A percentile compares a stretch with the other conserved stretches of the same genome.
Conservation (phyloP, 1,284 basidiomycete genomes). For the Rhodofomes roseus region DNA sequence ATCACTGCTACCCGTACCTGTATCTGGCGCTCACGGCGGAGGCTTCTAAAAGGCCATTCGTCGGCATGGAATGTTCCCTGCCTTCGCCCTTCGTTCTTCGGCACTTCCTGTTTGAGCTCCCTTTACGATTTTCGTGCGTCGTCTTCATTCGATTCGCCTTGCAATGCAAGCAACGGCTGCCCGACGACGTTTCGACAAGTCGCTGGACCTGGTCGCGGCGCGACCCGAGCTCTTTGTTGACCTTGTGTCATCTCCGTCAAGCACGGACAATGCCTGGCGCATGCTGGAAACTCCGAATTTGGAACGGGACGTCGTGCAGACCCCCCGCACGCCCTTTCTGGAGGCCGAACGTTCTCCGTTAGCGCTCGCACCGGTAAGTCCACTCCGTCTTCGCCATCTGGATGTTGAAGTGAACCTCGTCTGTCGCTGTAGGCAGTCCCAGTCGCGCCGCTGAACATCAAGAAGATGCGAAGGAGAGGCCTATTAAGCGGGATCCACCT, state of each 20-base stretch:
- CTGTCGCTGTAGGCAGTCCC: conserved; percentile 7
- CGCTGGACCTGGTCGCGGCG: conserved; percentile 30
- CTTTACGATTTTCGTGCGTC: conserved; percentile 11
- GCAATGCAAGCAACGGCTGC: conserved; percentile 20
- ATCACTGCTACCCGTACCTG: not conserved
- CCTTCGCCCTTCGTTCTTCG: conserved; percentile 8
- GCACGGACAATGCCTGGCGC: conserved; percentile 30
- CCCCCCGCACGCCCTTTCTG: not conserved
- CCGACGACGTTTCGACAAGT: conserved; percentile 25
- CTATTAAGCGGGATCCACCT: conserved; percentile 25
- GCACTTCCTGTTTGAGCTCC: conserved; percentile 5
- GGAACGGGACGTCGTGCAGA: conserved; percentile 12
- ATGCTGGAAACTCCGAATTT: conserved; percentile 23
- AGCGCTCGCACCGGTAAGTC: not conserved
- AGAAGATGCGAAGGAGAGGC: conserved; percentile 28
- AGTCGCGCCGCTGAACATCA: conserved; percentile 22
- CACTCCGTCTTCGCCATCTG: not conserved
- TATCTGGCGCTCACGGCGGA: not conserved
- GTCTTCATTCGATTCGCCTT: conserved; percentile 10
- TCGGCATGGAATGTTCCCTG: not conserved
- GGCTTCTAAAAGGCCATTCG: not conserved
- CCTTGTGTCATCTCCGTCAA: conserved; percentile 21
- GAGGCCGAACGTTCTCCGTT: not conserved
- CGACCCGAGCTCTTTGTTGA: conserved; percentile 27
- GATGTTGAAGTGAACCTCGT: not conserved